Evolutionary conservation across 2,329 filamentous ascomycete genomes (phyloP).

Genomic region (Monilinia vaccinii-corymbosi): DNA sequence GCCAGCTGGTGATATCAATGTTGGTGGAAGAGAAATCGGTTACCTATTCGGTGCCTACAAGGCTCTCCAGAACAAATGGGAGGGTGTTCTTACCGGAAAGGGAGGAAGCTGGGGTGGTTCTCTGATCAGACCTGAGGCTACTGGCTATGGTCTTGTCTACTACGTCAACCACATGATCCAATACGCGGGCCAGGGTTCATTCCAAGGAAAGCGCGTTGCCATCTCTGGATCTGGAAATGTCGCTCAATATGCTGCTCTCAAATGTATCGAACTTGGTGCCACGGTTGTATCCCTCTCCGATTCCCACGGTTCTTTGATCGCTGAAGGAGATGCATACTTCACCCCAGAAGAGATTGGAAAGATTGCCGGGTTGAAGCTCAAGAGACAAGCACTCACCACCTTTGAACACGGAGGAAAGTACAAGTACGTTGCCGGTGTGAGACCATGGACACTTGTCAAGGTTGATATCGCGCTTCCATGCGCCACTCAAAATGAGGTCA

Average conservation of each 20-base stretch:
- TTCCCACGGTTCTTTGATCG: conserved; percentile 76
- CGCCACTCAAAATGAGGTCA: conserved; percentile 97
- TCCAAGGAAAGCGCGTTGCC: conserved; percentile 85
- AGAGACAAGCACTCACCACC: conserved; percentile 71
- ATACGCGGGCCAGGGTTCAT: conserved; percentile 77
- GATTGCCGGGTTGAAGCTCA: conserved; percentile 80
- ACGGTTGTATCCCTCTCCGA: conserved; percentile 90
- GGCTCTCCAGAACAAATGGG: conserved; percentile 79
- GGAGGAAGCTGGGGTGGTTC: conserved; percentile 86
- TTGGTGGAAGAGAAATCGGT: conserved; percentile 83
- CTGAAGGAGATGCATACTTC: conserved; percentile 61
- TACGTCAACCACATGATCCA: conserved; percentile 94
- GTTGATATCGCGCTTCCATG: conserved; percentile 88
- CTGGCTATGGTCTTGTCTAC: conserved; percentile 93
- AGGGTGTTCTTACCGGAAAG: conserved; percentile 95
- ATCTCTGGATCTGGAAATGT: conserved; percentile 97
- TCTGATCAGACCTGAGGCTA: conserved; percentile 93
- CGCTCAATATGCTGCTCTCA: conserved; percentile 93
- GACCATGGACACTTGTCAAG: conserved; percentile 85
- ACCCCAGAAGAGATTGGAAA: conserved; percentile 67
- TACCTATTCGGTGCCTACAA: conserved; percentile 95
- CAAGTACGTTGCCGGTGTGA: conserved; percentile 78
- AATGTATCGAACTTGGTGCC: conserved; percentile 90
- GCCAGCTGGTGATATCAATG: conserved; percentile 94
- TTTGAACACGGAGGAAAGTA: conserved; percentile 59